Base-by-base conservation (phyloP, 768 basidiomycete genomes). In the Mrakia blollopis region DNA sequence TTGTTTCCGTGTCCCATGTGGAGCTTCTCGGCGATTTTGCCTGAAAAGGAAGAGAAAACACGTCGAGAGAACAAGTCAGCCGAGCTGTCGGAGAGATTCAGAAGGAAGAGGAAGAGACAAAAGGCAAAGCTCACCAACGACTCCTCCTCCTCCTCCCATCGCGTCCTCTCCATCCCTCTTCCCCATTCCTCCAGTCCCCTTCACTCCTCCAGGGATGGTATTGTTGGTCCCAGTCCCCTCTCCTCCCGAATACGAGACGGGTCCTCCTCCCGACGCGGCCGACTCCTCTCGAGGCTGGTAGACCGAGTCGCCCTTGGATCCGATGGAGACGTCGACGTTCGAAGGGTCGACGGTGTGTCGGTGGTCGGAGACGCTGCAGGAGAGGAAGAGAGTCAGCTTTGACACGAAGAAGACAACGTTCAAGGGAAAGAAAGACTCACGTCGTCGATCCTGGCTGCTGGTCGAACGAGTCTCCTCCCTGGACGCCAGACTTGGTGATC, bases 131-230 rank as follows among this genome's bases (percentile, higher is more conserved):
- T 28, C 57, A 57, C 65, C 65, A 37, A 68, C 35, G 5, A 68
- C 32, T 16, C 65, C 65, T 28, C 65, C 65, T 25, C 65, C 65
- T n/a, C 65, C 65, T 5, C 65, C 65, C 65, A 68, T 68, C 32
- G 65, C 65, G 37, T 68, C 37, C 37, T 68, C 65, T 9, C 37
- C 65, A 11, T 68, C 65, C 39, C 65, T 35, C 65, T 68, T 68
- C 18, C 65, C 65, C 65, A 68, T 68, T 9, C 65, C 65, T 68
- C 65, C 65, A 8, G 65, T 68, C 10, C 65, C 65, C 65, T 68
- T 68, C 14, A 68, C 65, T 44, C 65, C 65, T 7, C 65, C 65
- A 23, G 65, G 37, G 21, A 68, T 39, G 0, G 65, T 68, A 11
- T 39, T 35, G 65, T 68, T 68, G 37, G 16, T 39, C 9, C 65